A percentile compares a stretch with the other conserved stretches of the same genome.
Conservation (phyloP, 1,284 basidiomycete genomes). For the Agroathelia rolfsii region DNA sequence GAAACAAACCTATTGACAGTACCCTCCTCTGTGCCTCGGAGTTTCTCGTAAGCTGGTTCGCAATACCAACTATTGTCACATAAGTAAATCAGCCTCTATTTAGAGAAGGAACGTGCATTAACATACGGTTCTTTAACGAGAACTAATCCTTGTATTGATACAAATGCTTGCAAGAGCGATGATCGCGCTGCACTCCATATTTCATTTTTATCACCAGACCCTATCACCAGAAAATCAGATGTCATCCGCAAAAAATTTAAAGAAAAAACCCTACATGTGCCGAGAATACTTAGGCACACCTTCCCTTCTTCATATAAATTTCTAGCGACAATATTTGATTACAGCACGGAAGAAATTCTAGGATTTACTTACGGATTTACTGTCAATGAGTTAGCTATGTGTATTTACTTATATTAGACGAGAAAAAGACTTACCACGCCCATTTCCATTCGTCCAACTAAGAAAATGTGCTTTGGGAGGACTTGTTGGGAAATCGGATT, state of each 20-base stretch:
- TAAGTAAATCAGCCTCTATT: conserved; percentile 3
- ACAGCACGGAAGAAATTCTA: conserved; percentile 2
- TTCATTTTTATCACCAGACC: conserved; percentile 81
- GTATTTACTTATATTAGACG: background rate
- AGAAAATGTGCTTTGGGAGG: conserved; percentile 87
- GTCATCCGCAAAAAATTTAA: no score
- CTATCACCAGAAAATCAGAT: no score
- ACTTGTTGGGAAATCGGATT: conserved; percentile 78
- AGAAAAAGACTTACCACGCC: conserved; percentile 50
- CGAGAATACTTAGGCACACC: conserved; percentile 85
- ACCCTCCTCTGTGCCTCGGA: conserved; percentile 82
- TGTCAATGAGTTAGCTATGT: conserved; percentile 16
- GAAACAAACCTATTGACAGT: conserved; percentile 61
- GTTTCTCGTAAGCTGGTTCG: conserved; percentile 85
- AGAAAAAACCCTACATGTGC: no score
- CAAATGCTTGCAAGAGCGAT: conserved; percentile 83
- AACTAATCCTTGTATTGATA: conserved; percentile 90
- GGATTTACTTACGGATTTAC: conserved; percentile 63
- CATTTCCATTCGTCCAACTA: conserved; percentile 92
- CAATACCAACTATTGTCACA: conserved; percentile 64
- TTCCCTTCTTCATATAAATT: conserved; percentile 95
- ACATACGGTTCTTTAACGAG: conserved; percentile 84
- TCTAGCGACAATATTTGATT: conserved; percentile 23
- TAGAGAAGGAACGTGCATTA: conserved; percentile 1
- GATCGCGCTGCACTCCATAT: conserved; percentile 76